A percentile compares a stretch with the other conserved stretches of the same genome.
These are phyloP conservation scores for Talaromyces sp. DNA, from an alignment of 2,329 filamentous ascomycete species.

Conservation along the genomic window DNA sequence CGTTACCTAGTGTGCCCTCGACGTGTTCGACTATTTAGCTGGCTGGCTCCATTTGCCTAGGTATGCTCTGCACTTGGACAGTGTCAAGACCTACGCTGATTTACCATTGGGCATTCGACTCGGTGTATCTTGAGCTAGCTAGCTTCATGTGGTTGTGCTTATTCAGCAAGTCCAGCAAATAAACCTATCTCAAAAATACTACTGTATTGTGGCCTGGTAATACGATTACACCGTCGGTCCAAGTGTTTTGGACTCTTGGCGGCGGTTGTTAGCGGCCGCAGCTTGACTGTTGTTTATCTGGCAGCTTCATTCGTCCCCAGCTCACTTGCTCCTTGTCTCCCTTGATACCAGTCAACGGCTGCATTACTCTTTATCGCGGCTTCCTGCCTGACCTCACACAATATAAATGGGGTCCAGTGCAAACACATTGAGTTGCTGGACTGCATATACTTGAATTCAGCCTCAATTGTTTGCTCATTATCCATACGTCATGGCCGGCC, in stretches of 20 bases:
- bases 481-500: slow-evolving; percentile 47
- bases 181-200: not conserved
- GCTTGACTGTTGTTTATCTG: slow-evolving; percentile 17
- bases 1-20: not conserved
- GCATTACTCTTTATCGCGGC: slow-evolving; percentile 6
- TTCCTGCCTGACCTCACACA: slow-evolving; percentile 19
- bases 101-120: not conserved
- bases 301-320: slow-evolving; percentile 13
- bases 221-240: not conserved
- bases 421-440: slow-evolving; percentile 18
- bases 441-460: slow-evolving; percentile 30
- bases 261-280: slow-evolving; percentile 4
- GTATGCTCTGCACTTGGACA: not conserved
- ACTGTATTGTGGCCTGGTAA: not conserved
- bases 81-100: not conserved
- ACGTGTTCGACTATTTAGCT: not conserved
- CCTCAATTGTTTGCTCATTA: slow-evolving; percentile 26
- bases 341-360: not conserved
- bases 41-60: not conserved
- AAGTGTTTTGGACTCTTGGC: slow-evolving; percentile 1
- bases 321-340: not conserved
- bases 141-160: not conserved
- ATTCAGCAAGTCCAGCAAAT: not conserved
- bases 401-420: slow-evolving; percentile 33
- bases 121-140: not conserved